Conservation (phyloP, 2,329 filamentous ascomycete species). For the Graphiopsis chlorocephala region DNA sequence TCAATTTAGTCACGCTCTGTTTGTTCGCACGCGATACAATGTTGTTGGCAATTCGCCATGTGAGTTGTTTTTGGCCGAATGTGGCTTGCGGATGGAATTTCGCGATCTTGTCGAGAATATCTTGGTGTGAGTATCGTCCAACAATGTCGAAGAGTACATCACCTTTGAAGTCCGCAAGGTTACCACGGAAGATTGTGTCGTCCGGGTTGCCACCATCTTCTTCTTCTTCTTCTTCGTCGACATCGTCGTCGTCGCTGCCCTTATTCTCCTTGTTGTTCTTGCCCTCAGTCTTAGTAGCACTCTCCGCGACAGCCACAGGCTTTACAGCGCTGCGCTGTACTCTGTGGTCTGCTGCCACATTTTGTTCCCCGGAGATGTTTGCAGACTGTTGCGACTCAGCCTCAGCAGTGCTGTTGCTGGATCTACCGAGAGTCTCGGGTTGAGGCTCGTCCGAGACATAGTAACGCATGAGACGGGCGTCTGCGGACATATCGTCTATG, state of each 20-base stretch:
- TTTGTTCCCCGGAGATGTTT: background rate
- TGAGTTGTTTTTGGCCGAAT: background rate
- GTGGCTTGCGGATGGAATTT: background rate
- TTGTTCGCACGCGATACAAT: background rate
- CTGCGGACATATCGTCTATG: constrained; percentile 7
- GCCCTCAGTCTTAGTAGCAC: no score
- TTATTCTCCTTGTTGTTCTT: background rate
- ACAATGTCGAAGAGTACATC: background rate
- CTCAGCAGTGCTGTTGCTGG: background rate
- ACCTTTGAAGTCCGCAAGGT: background rate
- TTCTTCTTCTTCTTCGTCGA: background rate
- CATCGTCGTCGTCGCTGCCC: background rate
- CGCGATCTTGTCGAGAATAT: background rate
- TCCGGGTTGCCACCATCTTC: background rate
- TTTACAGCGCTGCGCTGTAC: background rate
- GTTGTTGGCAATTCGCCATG: background rate
- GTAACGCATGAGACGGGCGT: constrained; percentile 5
- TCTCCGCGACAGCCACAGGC: background rate
- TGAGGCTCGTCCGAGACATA: background rate
- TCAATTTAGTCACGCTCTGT: background rate
- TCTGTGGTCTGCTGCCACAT: background rate
- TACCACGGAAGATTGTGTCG: background rate
- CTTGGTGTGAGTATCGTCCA: background rate
- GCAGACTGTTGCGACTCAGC: background rate
- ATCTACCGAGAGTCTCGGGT: background rate